Evolutionary conservation across 1,139 yeast genomes (phyloP).

Genomic region (Pneumocystis canis): DNA sequence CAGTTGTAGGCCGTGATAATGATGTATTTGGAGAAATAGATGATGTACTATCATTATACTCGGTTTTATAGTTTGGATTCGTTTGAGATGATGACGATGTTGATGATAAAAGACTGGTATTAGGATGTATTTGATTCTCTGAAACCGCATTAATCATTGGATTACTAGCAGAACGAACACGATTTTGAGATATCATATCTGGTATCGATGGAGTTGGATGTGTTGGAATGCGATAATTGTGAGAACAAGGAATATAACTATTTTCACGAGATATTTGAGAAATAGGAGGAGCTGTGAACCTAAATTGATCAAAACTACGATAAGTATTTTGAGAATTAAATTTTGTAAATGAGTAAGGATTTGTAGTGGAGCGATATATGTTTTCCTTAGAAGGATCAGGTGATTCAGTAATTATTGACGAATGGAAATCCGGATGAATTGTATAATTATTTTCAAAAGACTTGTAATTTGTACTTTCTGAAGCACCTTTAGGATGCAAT

Average conservation of each 20-base stretch:
- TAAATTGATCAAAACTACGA: conserved; percentile 1
- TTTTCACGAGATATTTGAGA: conserved; percentile 5
- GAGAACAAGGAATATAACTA: conserved; percentile 3
- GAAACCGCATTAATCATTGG: conserved; percentile 3
- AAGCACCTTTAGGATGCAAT: not conserved
- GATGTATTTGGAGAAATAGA: conserved; percentile 2
- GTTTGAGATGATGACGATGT: conserved; percentile 2
- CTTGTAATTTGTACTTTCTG: not conserved
- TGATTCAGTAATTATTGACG: conserved; percentile 6
- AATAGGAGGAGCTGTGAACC: conserved; percentile 10
- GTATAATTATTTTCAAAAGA: not conserved
- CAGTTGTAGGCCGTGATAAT: not conserved
- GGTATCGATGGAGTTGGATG: conserved; percentile 3
- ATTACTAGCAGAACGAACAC: conserved; percentile 7
- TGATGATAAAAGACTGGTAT: not conserved
- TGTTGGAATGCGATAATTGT: conserved; percentile 3
- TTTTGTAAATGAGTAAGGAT: conserved; percentile 5
- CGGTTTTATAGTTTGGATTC: not conserved
- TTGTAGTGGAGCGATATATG: not conserved
- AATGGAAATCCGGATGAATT: conserved; percentile 4
- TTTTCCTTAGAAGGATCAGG: not conserved
- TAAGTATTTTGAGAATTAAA: conserved; percentile 5
- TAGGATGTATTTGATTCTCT: not conserved
- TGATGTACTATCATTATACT: not conserved
- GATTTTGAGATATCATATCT: conserved; percentile 3